phyloP scores from a whole-genome alignment of 768 basidiomycete genomes.

The Suillus cothurnatus region DNA sequence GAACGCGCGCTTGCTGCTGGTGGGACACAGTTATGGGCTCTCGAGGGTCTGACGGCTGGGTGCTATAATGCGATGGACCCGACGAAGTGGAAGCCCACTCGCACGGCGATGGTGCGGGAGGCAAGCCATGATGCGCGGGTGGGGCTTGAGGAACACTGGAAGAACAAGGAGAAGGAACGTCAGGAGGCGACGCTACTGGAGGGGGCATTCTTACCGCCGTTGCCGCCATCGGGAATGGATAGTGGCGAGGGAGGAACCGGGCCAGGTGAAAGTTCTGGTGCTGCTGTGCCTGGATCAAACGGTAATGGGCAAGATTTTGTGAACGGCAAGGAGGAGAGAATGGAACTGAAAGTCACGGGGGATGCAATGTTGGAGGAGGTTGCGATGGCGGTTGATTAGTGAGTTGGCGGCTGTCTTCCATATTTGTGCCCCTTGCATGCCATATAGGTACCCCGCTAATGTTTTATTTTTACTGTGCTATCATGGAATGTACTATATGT shows the following conservation, averaged over 20 bases:
- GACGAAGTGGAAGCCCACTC: constrained; percentile 50
- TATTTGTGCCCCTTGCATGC: neutral
- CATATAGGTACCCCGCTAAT: neutral
- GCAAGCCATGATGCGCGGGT: constrained; percentile 52
- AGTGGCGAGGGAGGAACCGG: neutral
- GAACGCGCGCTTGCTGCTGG: constrained; percentile 41
- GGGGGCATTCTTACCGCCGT: constrained; percentile 16
- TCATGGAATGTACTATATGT: constrained; percentile 1
- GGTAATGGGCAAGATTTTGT: too few relatives aligned
- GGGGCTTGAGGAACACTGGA: constrained; percentile 45
- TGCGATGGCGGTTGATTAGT: constrained; percentile 3
- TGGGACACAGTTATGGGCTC: constrained; percentile 60
- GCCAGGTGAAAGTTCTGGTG: neutral
- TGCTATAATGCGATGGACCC: constrained; percentile 73
- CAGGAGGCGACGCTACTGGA: constrained; percentile 23
- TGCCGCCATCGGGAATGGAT: constrained; percentile 7
- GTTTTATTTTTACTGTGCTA: neutral
- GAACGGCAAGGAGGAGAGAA: neutral
- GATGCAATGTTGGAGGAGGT: constrained; percentile 1
- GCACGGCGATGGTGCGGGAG: constrained; percentile 62
- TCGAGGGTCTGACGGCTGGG: constrained; percentile 72
- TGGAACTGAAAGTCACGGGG: neutral
- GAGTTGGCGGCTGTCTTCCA: neutral
- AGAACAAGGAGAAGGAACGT: constrained; percentile 32
- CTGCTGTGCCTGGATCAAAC: neutral